These are phyloP conservation scores for Diaporthe ampelina DNA, from an alignment of 2,329 filamentous ascomycete species.

Conservation along the genomic window DNA sequence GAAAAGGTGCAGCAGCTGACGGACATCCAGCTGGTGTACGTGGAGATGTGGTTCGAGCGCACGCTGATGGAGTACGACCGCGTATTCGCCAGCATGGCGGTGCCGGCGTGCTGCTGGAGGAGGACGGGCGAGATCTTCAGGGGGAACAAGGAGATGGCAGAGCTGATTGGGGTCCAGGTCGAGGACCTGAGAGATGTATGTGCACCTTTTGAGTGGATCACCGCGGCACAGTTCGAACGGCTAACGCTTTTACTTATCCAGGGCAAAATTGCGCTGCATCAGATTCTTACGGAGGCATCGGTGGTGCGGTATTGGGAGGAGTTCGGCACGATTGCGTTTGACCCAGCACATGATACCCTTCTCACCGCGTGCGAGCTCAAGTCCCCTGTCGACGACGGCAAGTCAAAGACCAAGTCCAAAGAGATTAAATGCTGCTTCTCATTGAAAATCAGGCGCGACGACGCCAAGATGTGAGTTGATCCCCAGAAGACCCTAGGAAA, in stretches of 20 bases:
- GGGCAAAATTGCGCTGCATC: constrained; percentile 95
- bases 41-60: constrained; percentile 99
- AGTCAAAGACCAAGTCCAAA: constrained; percentile 60
- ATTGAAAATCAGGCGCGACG: constrained; percentile 94
- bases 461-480: constrained; percentile 90
- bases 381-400: constrained; percentile 74
- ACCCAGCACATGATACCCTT: constrained; percentile 92
- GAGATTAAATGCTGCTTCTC: constrained; percentile 96
- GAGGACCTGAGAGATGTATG: constrained; percentile 91
- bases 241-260: constrained; percentile 52
- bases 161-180: constrained; percentile 92
- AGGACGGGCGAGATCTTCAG: constrained; percentile 97
- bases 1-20: constrained; percentile 94
- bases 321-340: constrained; percentile 97
- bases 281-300: constrained; percentile 95
- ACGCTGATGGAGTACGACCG: constrained; percentile 98
- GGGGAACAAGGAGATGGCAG: constrained; percentile 98
- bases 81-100: constrained; percentile 98
- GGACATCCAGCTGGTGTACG: constrained; percentile 92
- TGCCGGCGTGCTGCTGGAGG: constrained; percentile 97
- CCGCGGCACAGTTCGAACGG: constrained; percentile 33
- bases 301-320: constrained; percentile 99
- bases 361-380: constrained; percentile 94
- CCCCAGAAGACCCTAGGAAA: background rate
- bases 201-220: constrained; percentile 43